Base-by-base conservation (phyloP, 352 stramenopile species). In the Pythium dissotocum region DNA sequence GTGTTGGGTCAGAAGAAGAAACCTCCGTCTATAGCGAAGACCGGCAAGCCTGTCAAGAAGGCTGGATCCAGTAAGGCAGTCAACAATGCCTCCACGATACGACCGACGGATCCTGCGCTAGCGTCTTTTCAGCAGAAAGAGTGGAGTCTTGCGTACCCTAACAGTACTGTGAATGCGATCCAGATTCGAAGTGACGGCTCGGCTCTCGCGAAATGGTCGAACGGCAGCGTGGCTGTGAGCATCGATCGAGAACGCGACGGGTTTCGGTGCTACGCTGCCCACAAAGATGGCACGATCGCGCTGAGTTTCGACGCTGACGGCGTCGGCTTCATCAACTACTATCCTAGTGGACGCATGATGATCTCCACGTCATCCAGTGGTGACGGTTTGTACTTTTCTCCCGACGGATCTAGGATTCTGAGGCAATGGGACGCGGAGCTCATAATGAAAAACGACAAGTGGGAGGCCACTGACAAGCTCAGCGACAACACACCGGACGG, bases 251-350 rank as follows among this genome's bases (percentile, higher is more conserved):
- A 94, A 35, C 72, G 58, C 13, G 67, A 82, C 26, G 83, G 80
- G 7, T 94, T 84, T 54, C 79, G 85, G n/a, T 69, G 82, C 36
- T 94, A 91, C 56, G 85, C 79, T 2, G 80, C 82, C 8, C 85
- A 90, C 59, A 90, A 87, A 48, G 85, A 94, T 61, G 82, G 83
- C 0, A 70, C 71, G 7, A 76, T 94, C 51, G 79, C 80, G 24
- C 61, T 94, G 32, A 94, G 83, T 52, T 87, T 94, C 33, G 83
- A 92, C 44, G 66, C 77, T 2, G 58, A 61, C 6, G 85, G 85
- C 33, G 85, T 92, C 0, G 85, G 85, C 14, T 92, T 94, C 44
- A 77, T 92, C 59, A 94, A 94, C 61, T 89, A 90, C 57, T 80
- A 91, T 33, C 82, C 85, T 28, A 90, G 78, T n/a, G 83, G 85